Evolutionary conservation across 495 filamentous ascomycete genomes (phyloP).

Genomic region (Cetradonia linearis): DNA sequence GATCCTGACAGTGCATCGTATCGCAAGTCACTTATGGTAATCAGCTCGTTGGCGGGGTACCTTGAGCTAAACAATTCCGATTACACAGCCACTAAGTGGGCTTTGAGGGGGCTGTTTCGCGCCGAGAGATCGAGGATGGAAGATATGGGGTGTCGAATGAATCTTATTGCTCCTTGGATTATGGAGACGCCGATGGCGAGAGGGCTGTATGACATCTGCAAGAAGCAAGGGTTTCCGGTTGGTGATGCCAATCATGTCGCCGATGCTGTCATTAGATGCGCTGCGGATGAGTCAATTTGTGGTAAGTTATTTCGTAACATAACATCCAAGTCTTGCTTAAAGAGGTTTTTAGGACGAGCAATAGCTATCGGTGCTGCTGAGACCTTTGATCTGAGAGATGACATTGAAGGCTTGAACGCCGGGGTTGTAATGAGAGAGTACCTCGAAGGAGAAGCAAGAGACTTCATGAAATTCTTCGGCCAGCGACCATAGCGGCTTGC

Average conservation of each 20-base stretch:
- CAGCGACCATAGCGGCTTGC: constrained; percentile 7
- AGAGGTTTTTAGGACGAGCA: constrained; percentile 4
- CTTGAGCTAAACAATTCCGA: constrained; percentile 24
- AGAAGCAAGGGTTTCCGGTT: background rate
- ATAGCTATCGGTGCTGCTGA: constrained; percentile 8
- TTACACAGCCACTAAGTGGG: constrained; percentile 29
- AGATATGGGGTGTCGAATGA: constrained; percentile 12
- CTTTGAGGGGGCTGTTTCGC: constrained; percentile 27
- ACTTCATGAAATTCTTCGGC: background rate
- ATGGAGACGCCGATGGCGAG: constrained; percentile 19
- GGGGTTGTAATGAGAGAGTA: constrained; percentile 9
- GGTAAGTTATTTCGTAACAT: background rate
- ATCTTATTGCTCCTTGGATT: constrained; percentile 19
- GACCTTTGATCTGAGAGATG: constrained; percentile 14
- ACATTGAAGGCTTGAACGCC: constrained; percentile 13
- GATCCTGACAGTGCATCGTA: background rate
- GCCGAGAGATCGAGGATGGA: constrained; percentile 9
- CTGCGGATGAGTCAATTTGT: constrained; percentile 6
- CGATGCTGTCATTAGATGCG: constrained; percentile 11
- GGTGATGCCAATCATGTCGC: constrained; percentile 10
- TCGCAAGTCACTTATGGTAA: constrained; percentile 23
- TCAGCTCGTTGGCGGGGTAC: constrained; percentile 29
- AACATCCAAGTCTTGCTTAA: background rate
- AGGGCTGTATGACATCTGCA: background rate
- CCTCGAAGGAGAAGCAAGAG: constrained; percentile 11